These are phyloP conservation scores for Kernera saxatilis DNA, from an alignment of 345 rosid species.

Conservation along the genomic window DNA sequence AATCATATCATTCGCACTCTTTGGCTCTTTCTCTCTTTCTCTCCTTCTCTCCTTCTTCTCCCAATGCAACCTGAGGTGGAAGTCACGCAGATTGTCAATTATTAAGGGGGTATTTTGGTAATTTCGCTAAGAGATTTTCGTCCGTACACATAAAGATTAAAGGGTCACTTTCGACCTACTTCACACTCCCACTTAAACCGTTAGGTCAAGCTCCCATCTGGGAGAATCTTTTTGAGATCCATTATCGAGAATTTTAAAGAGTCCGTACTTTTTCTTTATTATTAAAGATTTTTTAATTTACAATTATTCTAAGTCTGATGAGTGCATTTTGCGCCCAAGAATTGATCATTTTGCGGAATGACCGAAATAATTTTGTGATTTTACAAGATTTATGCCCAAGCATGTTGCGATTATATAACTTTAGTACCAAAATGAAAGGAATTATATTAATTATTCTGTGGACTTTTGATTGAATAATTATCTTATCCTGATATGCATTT, in stretches of 20 bases:
- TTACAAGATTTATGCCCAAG: neutral
- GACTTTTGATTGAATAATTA: neutral
- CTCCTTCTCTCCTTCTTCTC: neutral
- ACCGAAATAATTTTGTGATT: neutral
- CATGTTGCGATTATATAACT: neutral
- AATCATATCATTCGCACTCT: conserved; percentile 24
- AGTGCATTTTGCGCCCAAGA: no score
- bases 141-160: conserved; percentile 9
- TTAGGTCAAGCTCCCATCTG: conserved; percentile 29
- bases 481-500: neutral
- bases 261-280: neutral
- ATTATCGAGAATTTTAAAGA: conserved; percentile 1
- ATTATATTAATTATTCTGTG: neutral
- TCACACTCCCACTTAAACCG: conserved; percentile 29
- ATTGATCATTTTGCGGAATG: neutral
- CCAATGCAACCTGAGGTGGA: conserved; percentile 20
- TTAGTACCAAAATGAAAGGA: neutral
- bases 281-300: neutral
- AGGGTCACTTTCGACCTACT: conserved; percentile 28
- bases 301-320: neutral
- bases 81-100: conserved; percentile 14
- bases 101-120: conserved; percentile 7
- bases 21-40: conserved; percentile 12
- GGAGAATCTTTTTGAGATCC: conserved; percentile 22
- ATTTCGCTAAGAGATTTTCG: neutral